phyloP scores from a whole-genome alignment of 768 basidiomycete genomes.

The Mycena chlorophos region DNA sequence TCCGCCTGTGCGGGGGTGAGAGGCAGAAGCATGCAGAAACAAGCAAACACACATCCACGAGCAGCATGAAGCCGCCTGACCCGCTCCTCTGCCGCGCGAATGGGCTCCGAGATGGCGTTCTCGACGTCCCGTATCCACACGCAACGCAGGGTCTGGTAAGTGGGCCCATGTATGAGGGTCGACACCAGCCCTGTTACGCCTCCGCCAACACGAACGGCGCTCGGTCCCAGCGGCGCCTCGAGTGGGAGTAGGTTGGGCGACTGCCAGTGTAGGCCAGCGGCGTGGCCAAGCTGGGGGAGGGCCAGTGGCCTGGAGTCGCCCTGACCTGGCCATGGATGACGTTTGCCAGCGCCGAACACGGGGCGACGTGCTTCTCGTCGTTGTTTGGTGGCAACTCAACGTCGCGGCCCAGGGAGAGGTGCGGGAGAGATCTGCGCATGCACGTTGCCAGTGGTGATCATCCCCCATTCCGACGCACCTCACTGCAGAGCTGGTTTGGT shows the following conservation, averaged over 20 bases:
- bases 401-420: constrained; percentile 74
- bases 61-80: constrained; percentile 72
- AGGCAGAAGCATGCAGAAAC: neutral
- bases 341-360: constrained; percentile 52
- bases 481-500: constrained; percentile 69
- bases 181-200: constrained; percentile 30
- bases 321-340: constrained; percentile 51
- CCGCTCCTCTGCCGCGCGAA: constrained; percentile 62
- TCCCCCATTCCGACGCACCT: constrained; percentile 80
- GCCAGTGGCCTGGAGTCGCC: constrained; percentile 41
- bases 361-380: constrained; percentile 42
- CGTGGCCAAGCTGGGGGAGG: constrained; percentile 83
- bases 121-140: constrained; percentile 66
- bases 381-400: constrained; percentile 54
- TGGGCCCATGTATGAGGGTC: constrained; percentile 40
- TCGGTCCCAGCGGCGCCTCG: constrained; percentile 68
- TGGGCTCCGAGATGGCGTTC: constrained; percentile 59
- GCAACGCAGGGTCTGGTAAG: constrained; percentile 63
- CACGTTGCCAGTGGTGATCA: constrained; percentile 85
- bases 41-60: constrained; percentile 73
- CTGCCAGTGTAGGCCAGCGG: constrained; percentile 84
- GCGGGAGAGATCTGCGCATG: constrained; percentile 61
- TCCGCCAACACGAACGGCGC: constrained; percentile 52
- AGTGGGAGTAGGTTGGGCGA: constrained; percentile 69
- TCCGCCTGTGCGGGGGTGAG: constrained; percentile 42